Evolutionary conservation across 805 yeast genomes (phyloP).

Genomic region (Pichia nanzhaoensis): DNA sequence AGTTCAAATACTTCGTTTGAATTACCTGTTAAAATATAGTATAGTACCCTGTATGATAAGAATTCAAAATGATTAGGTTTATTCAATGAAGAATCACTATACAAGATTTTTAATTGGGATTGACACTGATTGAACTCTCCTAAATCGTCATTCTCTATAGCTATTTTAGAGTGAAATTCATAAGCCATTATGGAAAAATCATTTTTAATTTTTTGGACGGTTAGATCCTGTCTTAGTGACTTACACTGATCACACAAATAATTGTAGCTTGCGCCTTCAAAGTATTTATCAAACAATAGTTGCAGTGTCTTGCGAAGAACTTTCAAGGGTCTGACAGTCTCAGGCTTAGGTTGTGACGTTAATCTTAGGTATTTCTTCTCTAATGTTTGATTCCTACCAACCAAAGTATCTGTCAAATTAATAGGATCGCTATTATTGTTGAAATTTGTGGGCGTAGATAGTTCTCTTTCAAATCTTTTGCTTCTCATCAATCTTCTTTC

Average conservation of each 20-base stretch:
- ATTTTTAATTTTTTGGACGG: slow-evolving; percentile 81
- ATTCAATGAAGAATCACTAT: slow-evolving; percentile 31
- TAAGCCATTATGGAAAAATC: slow-evolving; percentile 74
- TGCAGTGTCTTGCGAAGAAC: slow-evolving; percentile 54
- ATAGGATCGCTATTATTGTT: slow-evolving; percentile 5
- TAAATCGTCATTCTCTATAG: slow-evolving; percentile 73
- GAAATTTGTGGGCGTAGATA: slow-evolving; percentile 14
- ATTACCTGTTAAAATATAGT: slow-evolving; percentile 69
- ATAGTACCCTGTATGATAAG: slow-evolving; percentile 63
- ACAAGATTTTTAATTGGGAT: slow-evolving; percentile 64
- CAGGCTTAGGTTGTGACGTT: slow-evolving; percentile 89
- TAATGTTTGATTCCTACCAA: slow-evolving; percentile 59
- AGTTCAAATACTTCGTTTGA: slow-evolving; percentile 46
- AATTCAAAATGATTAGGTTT: slow-evolving; percentile 50
- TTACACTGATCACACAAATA: slow-evolving; percentile 87
- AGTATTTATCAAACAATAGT: slow-evolving; percentile 46
- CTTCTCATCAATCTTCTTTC: slow-evolving; percentile 26
- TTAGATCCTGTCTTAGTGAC: slow-evolving; percentile 86
- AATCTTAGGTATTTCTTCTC: slow-evolving; percentile 79
- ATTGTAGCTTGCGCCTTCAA: slow-evolving; percentile 49
- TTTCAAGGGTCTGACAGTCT: slow-evolving; percentile 65
- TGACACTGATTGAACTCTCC: slow-evolving; percentile 97
- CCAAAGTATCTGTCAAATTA: slow-evolving; percentile 23
- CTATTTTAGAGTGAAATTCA: slow-evolving; percentile 81
- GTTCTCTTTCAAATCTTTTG: slow-evolving; percentile 41